Conservation (phyloP, 2,329 filamentous ascomycete genomes). For the Colletotrichum scovillei region DNA sequence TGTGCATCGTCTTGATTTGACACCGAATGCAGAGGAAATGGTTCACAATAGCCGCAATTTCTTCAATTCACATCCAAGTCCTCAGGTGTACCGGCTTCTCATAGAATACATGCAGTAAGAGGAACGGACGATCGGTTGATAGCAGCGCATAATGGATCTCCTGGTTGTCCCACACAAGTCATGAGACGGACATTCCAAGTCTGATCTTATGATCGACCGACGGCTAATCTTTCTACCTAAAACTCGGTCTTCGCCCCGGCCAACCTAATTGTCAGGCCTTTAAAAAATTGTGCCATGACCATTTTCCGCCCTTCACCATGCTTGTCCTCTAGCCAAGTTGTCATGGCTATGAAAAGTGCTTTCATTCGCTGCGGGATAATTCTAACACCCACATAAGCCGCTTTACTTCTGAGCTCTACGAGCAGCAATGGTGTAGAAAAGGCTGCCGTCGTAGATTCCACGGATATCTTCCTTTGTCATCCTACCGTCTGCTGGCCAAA, state of each 20-base stretch:
- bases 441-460: slow-evolving; percentile 39
- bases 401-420: background rate
- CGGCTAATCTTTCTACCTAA: background rate
- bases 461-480: slow-evolving; percentile 66
- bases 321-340: background rate
- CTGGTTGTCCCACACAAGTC: background rate
- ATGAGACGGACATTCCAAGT: background rate
- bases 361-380: background rate
- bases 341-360: too few relatives aligned
- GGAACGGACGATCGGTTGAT: background rate
- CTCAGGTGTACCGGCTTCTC: too few relatives aligned
- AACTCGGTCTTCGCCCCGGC: background rate
- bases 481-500: slow-evolving; percentile 64
- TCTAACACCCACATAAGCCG: background rate
- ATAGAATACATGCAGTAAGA: background rate
- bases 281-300: background rate
- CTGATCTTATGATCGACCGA: background rate
- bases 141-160: background rate
- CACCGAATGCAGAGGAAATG: too few relatives aligned
- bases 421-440: slow-evolving; percentile 25
- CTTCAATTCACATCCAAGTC: too few relatives aligned
- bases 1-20: too few relatives aligned
- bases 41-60: too few relatives aligned
- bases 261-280: background rate
- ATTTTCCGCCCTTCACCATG: background rate